A percentile compares a stretch with the other conserved stretches of the same genome.
phyloP scores from a whole-genome alignment of 192 early-diverging fungal genomes.

The Lunasporangiospora selenospora region DNA sequence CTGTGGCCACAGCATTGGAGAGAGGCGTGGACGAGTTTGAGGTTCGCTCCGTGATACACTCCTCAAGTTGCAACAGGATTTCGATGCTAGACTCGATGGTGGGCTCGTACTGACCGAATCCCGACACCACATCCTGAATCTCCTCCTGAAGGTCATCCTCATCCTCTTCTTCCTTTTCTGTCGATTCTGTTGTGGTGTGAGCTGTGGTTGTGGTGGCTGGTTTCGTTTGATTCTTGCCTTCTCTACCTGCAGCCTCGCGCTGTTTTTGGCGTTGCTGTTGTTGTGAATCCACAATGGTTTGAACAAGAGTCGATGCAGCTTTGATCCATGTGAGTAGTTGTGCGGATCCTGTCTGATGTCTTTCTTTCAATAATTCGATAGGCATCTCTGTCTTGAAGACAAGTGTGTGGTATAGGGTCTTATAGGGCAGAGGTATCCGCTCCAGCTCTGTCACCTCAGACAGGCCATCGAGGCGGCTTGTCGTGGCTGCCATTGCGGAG shows the following conservation, averaged over 20 bases:
- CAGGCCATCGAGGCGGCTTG: conserved; percentile 37
- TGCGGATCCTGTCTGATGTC: conserved; percentile 14
- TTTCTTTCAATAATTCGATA: conserved; percentile 26
- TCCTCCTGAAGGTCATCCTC: conserved; percentile 33
- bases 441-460: conserved; percentile 43
- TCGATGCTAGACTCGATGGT: conserved; percentile 43
- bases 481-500: conserved; percentile 16
- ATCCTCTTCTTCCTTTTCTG: conserved; percentile 18
- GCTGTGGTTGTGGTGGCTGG: neutral
- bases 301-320: conserved; percentile 17
- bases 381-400: conserved; percentile 48
- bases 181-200: too few relatives aligned
- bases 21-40: neutral
- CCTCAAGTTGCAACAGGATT: conserved; percentile 35
- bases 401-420: conserved; percentile 40
- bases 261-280: conserved; percentile 13
- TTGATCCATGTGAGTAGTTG: conserved; percentile 45
- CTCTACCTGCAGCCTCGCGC: too few relatives aligned
- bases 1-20: neutral
- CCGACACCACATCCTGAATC: conserved; percentile 47
- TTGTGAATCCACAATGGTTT: conserved; percentile 10
- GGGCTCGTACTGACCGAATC: conserved; percentile 40
- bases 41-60: conserved; percentile 8
- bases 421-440: conserved; percentile 40
- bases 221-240: neutral